Conservation (phyloP, 1,284 basidiomycete species). For the Marasmius oreades region DNA sequence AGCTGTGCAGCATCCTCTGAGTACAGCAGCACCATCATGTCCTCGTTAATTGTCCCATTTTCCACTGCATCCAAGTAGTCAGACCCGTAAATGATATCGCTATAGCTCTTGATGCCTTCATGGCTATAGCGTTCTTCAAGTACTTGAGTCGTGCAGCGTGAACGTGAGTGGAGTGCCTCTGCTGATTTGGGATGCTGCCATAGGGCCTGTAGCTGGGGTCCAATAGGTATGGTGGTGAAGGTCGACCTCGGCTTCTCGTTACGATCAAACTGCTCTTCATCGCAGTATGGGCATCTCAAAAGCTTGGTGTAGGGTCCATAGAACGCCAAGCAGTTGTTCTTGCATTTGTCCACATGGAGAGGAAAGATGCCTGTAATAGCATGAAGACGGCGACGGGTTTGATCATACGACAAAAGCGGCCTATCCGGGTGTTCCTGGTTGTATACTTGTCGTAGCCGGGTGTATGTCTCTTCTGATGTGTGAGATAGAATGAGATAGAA, state of each 20-base stretch:
- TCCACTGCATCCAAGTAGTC: slow-evolving; percentile 19
- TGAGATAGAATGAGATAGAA: neutral
- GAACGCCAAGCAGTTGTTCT: neutral
- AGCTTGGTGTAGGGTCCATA: neutral
- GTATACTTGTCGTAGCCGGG: neutral
- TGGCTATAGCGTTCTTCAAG: no score
- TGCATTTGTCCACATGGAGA: neutral
- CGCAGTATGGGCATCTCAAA: neutral
- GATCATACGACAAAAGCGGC: neutral
- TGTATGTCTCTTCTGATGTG: neutral
- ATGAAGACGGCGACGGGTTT: neutral
- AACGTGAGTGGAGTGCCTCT: neutral
- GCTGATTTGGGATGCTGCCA: neutral
- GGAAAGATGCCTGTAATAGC: neutral
- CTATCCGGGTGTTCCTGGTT: neutral
- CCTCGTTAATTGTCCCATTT: slow-evolving; percentile 16
- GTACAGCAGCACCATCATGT: slow-evolving; percentile 24
- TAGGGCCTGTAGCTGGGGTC: neutral
- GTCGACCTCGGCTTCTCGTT: neutral
- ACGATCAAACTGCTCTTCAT: neutral
- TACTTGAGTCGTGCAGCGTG: neutral
- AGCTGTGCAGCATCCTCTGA: slow-evolving; percentile 31
- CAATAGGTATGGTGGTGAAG: neutral
- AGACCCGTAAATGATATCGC: slow-evolving; percentile 16
- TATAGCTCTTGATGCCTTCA: slow-evolving; percentile 8